phyloP scores from a whole-genome alignment of 768 basidiomycete species.

The Suillus subalutaceus region DNA sequence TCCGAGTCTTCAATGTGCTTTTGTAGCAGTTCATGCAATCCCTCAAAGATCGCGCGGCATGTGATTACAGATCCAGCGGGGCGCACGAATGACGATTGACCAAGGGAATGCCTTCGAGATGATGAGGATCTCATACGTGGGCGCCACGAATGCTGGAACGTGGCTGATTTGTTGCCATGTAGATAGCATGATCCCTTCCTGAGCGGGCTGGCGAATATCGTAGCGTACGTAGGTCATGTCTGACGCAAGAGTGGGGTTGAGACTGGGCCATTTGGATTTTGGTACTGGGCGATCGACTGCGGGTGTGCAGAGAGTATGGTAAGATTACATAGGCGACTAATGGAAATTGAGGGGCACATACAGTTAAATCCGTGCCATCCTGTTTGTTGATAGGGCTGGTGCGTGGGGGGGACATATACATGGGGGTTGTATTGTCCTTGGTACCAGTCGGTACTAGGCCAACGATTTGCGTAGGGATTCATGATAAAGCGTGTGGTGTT shows the following conservation, averaged over 20 bases:
- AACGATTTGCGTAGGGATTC: slow-evolving; percentile 26
- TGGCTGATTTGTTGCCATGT: slow-evolving; percentile 43
- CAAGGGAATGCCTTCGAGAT: slow-evolving; percentile 68
- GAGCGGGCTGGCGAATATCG: slow-evolving; percentile 49
- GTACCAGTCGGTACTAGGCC: slow-evolving; percentile 21
- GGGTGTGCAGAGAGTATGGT: background rate
- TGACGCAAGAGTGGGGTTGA: slow-evolving; percentile 56
- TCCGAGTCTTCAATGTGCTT: slow-evolving; percentile 63
- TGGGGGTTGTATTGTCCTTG: slow-evolving; percentile 33
- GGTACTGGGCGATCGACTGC: slow-evolving; percentile 30
- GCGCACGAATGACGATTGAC: slow-evolving; percentile 56
- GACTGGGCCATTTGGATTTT: slow-evolving; percentile 44
- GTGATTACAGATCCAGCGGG: slow-evolving; percentile 38
- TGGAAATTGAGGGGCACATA: slow-evolving; percentile 10
- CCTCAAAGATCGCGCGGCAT: slow-evolving; percentile 59
- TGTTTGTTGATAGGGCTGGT: slow-evolving; percentile 17
- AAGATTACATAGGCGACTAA: background rate
- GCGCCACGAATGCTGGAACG: slow-evolving; percentile 42
- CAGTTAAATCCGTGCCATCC: slow-evolving; percentile 19
- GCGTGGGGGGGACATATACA: slow-evolving; percentile 28
- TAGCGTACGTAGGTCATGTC: slow-evolving; percentile 54
- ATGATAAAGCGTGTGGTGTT: slow-evolving; percentile 14
- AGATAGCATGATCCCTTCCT: slow-evolving; percentile 43
- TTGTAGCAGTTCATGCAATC: slow-evolving; percentile 51
- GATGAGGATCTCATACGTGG: slow-evolving; percentile 44